Percentiles rank a stretch among this genome's conserved stretches.
Evolutionary conservation across 805 yeast species (phyloP).

Genomic region (Yamadazyma sp.): DNA sequence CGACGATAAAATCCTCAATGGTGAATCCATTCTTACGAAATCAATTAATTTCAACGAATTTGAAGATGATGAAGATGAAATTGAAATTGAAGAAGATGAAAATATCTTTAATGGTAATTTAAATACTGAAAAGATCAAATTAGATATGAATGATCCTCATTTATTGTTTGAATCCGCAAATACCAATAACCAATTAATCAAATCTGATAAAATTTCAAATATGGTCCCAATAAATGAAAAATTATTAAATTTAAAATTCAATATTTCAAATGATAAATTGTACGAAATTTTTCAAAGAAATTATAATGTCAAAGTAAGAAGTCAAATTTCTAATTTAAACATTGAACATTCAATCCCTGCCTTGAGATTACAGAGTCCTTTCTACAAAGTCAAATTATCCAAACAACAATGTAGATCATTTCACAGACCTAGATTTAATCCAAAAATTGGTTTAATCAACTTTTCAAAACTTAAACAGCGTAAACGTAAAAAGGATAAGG

Average conservation of each 20-base stretch:
- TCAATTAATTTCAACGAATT: conserved; percentile 5
- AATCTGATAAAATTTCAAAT: background rate
- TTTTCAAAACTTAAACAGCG: conserved; percentile 74
- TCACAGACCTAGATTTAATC: conserved; percentile 74
- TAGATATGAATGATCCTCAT: conserved; percentile 87
- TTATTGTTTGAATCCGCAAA: conserved; percentile 51
- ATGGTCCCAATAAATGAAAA: conserved; percentile 53
- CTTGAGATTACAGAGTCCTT: conserved; percentile 80
- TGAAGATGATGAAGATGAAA: conserved; percentile 13
- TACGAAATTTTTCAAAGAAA: conserved; percentile 81
- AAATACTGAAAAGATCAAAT: conserved; percentile 38
- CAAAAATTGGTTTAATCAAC: conserved; percentile 76
- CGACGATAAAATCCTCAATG: conserved; percentile 58
- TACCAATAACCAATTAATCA: conserved; percentile 29
- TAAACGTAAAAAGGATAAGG: conserved; percentile 86
- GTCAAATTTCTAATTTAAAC: conserved; percentile 84
- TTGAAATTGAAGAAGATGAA: conserved; percentile 54
- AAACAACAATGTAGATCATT: conserved; percentile 68
- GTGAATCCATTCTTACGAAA: conserved; percentile 19
- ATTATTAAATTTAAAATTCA: conserved; percentile 58
- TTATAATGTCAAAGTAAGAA: conserved; percentile 86
- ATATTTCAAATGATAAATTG: conserved; percentile 83
- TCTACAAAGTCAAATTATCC: conserved; percentile 73
- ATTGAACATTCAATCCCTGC: conserved; percentile 95
- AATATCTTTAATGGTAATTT: conserved; percentile 72